Percentiles rank a stretch among this genome's conserved stretches.
Evolutionary conservation across 2,329 filamentous ascomycete species (phyloP).

Genomic region (Botrytis medusae): DNA sequence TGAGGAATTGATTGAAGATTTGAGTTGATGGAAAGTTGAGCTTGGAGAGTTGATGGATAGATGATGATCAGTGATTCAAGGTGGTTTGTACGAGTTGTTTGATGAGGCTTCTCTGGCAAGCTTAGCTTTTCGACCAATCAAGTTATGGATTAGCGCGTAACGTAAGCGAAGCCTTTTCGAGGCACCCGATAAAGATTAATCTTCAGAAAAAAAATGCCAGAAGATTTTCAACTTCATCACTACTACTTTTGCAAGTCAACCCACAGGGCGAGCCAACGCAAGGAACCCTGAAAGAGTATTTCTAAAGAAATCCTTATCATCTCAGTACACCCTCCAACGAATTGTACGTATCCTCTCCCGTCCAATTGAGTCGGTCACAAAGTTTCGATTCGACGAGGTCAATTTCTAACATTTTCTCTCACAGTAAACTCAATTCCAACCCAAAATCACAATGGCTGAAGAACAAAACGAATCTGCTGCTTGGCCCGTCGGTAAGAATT

Average conservation of each 20-base stretch:
- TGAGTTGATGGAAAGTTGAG: slow-evolving; percentile 33
- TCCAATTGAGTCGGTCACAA: not conserved
- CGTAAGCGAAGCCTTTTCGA: slow-evolving; percentile 18
- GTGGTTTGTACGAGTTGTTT: slow-evolving; percentile 25
- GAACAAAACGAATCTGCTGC: slow-evolving; percentile 41
- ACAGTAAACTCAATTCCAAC: slow-evolving; percentile 22
- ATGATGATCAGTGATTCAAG: slow-evolving; percentile 28
- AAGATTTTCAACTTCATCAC: slow-evolving; percentile 18
- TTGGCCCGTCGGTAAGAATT: slow-evolving; percentile 26
- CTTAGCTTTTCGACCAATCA: slow-evolving; percentile 25
- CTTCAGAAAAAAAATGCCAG: slow-evolving; percentile 9
- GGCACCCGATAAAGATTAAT: slow-evolving; percentile 14
- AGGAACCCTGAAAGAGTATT: slow-evolving; percentile 53
- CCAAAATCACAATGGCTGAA: slow-evolving; percentile 36
- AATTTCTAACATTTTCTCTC: not conserved
- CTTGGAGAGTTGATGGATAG: slow-evolving; percentile 35
- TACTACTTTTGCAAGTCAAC: slow-evolving; percentile 25
- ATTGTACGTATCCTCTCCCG: slow-evolving; percentile 13
- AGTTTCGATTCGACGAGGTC: not conserved
- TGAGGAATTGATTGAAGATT: slow-evolving; percentile 30
- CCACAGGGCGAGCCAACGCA: slow-evolving; percentile 60
- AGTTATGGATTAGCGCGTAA: slow-evolving; percentile 19
- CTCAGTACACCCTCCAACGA: slow-evolving; percentile 6
- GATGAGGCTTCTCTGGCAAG: slow-evolving; percentile 31
- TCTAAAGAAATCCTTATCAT: slow-evolving; percentile 9